Conservation (phyloP, 208 protist species). For the Acanthamoeba divionensis region DNA sequence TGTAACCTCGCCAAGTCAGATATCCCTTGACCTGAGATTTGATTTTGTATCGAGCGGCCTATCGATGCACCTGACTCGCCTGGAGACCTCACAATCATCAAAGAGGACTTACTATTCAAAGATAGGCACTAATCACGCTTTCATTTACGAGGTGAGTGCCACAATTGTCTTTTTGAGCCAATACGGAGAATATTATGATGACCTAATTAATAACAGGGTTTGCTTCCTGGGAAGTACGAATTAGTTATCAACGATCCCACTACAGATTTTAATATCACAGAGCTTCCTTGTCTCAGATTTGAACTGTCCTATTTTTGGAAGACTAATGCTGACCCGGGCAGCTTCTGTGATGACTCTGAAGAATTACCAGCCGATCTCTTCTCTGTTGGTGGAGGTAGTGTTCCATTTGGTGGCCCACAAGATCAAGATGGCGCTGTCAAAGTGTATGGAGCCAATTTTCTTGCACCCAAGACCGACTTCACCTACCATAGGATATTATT, state of each 20-base stretch:
- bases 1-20: background rate
- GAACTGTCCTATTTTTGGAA: background rate
- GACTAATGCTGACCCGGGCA: background rate
- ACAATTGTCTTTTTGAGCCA: background rate
- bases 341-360: slow-evolving; percentile 1
- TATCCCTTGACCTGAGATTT: background rate
- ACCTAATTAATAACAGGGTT: background rate
- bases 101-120: background rate
- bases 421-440: background rate
- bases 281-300: slow-evolving; percentile 24
- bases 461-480: background rate
- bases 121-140: slow-evolving; percentile 42
- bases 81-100: background rate
- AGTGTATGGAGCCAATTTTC: background rate
- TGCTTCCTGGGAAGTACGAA: background rate
- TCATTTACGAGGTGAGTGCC: background rate
- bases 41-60: background rate
- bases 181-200: background rate
- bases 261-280: background rate
- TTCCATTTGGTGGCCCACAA: slow-evolving; percentile 42
- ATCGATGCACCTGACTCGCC: background rate
- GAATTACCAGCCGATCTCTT: background rate
- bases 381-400: slow-evolving; percentile 14
- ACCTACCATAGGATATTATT: background rate
- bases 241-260: background rate